Evolutionary conservation across 768 basidiomycete genomes (phyloP).

Genomic region (Tulasnella sp.): DNA sequence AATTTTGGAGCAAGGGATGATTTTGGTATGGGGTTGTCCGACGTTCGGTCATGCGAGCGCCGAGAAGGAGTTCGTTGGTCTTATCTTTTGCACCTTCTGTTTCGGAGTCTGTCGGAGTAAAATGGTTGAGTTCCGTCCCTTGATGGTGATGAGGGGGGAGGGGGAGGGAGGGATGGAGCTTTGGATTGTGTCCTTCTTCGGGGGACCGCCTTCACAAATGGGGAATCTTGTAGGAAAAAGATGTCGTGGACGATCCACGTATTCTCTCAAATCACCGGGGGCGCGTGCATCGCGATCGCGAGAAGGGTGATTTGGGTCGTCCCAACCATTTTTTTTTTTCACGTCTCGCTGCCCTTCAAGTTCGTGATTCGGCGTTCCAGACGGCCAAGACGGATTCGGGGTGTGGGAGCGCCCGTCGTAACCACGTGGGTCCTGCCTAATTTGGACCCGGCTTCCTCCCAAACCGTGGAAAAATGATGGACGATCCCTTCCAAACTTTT

Average conservation of each 20-base stretch:
- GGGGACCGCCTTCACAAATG: constrained; percentile 5
- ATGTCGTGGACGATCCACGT: not conserved
- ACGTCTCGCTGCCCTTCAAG: no score
- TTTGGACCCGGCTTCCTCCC: not conserved
- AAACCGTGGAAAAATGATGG: not conserved
- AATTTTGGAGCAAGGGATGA: not conserved
- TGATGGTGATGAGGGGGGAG: not conserved
- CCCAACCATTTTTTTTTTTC: no score
- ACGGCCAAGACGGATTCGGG: not conserved
- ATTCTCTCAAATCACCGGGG: not conserved
- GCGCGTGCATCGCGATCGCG: not conserved
- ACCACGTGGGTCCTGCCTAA: not conserved
- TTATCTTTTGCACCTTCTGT: not conserved
- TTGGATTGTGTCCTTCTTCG: not conserved
- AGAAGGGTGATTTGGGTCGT: not conserved
- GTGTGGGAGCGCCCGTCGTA: not conserved
- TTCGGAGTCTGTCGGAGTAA: not conserved
- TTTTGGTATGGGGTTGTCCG: not conserved
- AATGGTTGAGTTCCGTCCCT: not conserved
- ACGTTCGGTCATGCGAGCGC: not conserved
- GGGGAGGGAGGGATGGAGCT: not conserved
- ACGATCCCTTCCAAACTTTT: not conserved
- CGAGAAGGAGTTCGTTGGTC: not conserved
- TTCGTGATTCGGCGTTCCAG: not conserved
- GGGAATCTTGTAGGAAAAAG: not conserved